phyloP scores from a whole-genome alignment of 2,329 filamentous ascomycete genomes.

The Sphaerulina vaccinii region DNA sequence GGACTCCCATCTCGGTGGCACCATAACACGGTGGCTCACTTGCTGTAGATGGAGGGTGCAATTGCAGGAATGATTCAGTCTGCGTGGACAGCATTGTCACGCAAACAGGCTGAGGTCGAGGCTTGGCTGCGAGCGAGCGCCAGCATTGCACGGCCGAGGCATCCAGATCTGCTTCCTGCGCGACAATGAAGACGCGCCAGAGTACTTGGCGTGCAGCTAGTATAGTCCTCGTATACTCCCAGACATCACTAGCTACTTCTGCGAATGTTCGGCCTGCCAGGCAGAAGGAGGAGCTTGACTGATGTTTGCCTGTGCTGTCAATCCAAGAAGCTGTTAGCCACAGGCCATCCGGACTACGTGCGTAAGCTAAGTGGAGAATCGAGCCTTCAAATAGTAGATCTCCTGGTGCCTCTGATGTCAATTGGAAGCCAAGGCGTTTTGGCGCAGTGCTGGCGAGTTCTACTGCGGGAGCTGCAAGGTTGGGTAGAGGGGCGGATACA shows the following conservation, averaged over 20 bases:
- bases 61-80: constrained; percentile 21
- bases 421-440: constrained; percentile 72
- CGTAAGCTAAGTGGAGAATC: constrained; percentile 77
- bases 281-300: constrained; percentile 72
- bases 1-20: constrained; percentile 36
- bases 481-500: constrained; percentile 41
- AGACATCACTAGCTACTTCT: constrained; percentile 72
- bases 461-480: constrained; percentile 65
- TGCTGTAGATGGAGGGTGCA: constrained; percentile 20
- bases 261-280: constrained; percentile 61
- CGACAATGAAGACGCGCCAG: constrained; percentile 72
- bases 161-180: constrained; percentile 19
- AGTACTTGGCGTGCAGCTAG: constrained; percentile 68
- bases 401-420: constrained; percentile 64
- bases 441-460: constrained; percentile 69
- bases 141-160: constrained; percentile 25
- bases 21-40: constrained; percentile 4
- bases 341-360: constrained; percentile 69
- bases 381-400: constrained; percentile 76
- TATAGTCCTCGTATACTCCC: constrained; percentile 70
- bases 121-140: constrained; percentile 29
- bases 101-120: constrained; percentile 41
- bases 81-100: constrained; percentile 31
- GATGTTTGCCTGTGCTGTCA: constrained; percentile 71
- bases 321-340: constrained; percentile 83